These are phyloP conservation scores for Mycena amicta DNA, from an alignment of 768 basidiomycete species.

Conservation along the genomic window DNA sequence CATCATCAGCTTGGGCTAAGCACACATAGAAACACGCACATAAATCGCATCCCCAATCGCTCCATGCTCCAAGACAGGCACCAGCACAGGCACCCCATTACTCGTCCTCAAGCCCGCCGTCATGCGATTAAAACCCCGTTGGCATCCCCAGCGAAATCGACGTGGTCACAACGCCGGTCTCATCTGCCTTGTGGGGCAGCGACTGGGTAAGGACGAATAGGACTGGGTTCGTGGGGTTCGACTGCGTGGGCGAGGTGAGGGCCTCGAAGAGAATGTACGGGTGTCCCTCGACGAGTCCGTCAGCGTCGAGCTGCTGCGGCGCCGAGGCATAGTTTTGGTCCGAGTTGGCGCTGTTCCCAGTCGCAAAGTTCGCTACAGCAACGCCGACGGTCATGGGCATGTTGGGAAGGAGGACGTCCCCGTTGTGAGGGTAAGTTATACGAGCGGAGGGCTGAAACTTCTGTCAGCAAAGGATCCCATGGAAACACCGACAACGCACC, in stretches of 20 bases:
- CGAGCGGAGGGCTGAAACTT: slow-evolving; percentile 33
- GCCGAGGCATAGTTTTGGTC: slow-evolving; percentile 46
- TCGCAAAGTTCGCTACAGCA: slow-evolving; percentile 28
- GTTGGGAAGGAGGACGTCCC: slow-evolving; percentile 31
- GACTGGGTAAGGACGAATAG: slow-evolving; percentile 42
- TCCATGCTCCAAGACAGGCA: slow-evolving; percentile 35
- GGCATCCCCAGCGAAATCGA: slow-evolving; percentile 51
- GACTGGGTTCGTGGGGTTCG: slow-evolving; percentile 42
- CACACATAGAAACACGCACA: slow-evolving; percentile 10
- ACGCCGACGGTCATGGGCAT: slow-evolving; percentile 39
- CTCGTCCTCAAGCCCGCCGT: slow-evolving; percentile 35
- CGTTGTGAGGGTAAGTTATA: slow-evolving; percentile 36
- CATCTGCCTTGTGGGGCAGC: slow-evolving; percentile 44
- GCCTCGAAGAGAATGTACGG: slow-evolving; percentile 56
- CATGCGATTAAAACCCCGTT: slow-evolving; percentile 50
- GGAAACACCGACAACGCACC: neutral
- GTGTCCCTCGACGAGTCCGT: slow-evolving; percentile 57
- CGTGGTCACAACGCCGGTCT: slow-evolving; percentile 29
- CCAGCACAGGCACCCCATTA: slow-evolving; percentile 34
- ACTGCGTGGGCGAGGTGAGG: slow-evolving; percentile 42
- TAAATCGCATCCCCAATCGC: slow-evolving; percentile 33
- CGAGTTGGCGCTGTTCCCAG: slow-evolving; percentile 45
- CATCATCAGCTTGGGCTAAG: neutral
- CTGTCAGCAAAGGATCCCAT: neutral
- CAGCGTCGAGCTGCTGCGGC: slow-evolving; percentile 45